A percentile compares a stretch with the other conserved stretches of the same genome.
Evolutionary conservation across 169 alveolate genomes (phyloP).

Genomic region (Plasmodium yoelii): DNA sequence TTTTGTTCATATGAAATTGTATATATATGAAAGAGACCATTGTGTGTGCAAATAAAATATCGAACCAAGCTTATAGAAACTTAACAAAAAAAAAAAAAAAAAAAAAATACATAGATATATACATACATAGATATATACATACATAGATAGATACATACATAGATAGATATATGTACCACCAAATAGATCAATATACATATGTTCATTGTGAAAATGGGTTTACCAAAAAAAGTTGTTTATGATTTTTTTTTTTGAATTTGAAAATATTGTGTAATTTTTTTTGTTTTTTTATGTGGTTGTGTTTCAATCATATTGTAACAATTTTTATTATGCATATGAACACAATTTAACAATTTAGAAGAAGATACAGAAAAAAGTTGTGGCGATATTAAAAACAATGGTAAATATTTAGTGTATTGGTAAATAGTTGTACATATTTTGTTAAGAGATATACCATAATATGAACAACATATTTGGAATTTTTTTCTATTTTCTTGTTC

Average conservation of each 20-base stretch:
- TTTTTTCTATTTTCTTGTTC: neutral
- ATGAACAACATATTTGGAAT: constrained; percentile 33
- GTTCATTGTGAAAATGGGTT: neutral
- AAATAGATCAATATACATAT: no score
- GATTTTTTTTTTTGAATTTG: neutral
- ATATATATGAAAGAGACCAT: no score
- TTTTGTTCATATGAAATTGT: no score
- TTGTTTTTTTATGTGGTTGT: constrained; percentile 63
- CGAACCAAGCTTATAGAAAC: no score
- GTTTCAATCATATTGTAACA: constrained; percentile 25
- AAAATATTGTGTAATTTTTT: constrained; percentile 49
- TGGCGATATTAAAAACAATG: constrained; percentile 21
- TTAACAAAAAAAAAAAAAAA: no score
- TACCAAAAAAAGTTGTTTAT: neutral
- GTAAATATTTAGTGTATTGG: constrained; percentile 25
- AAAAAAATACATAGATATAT: no score
- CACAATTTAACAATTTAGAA: constrained; percentile 3
- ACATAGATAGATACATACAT: no score
- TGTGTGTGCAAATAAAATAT: no score
- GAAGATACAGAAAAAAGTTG: constrained; percentile 33
- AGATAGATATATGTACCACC: no score
- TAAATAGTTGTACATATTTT: constrained; percentile 3
- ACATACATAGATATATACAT: no score
- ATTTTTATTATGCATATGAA: constrained; percentile 19
- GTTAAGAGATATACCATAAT: constrained; percentile 12